A percentile compares a stretch with the other conserved stretches of the same genome.
These are phyloP conservation scores for Hirschfeldia incana DNA, from an alignment of 345 rosid species.

Conservation along the genomic window DNA sequence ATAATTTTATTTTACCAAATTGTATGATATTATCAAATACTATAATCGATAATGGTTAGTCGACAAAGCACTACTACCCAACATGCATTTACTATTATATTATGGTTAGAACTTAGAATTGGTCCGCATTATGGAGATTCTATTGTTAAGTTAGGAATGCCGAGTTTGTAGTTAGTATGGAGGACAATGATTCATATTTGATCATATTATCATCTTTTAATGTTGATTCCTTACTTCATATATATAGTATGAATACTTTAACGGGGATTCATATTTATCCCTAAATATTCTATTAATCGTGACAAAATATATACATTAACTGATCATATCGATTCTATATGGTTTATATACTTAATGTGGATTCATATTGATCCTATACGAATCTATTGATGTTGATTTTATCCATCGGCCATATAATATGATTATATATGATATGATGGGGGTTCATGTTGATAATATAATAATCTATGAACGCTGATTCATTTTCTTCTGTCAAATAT, in stretches of 20 bases:
- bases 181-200: conserved; percentile 21
- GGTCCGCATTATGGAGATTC: conserved; percentile 24
- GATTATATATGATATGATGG: conserved; percentile 9
- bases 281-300: background rate
- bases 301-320: background rate
- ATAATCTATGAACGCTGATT: background rate
- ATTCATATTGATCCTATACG: conserved; percentile 20
- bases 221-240: background rate
- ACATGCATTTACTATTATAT: conserved; percentile 9
- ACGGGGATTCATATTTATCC: background rate
- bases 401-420: conserved; percentile 15
- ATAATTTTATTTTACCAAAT: background rate
- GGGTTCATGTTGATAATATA: conserved; percentile 23
- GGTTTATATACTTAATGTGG: background rate
- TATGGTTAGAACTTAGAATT: conserved; percentile 19
- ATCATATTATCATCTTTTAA: conserved; percentile 13
- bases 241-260: background rate
- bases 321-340: background rate
- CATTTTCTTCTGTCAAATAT: background rate
- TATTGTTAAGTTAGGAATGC: conserved; percentile 4
- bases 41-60: background rate
- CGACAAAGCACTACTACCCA: conserved; percentile 33
- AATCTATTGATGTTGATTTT: conserved; percentile 6
- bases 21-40: conserved; percentile 14
- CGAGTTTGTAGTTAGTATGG: background rate